Base-by-base conservation (phyloP, 2,329 filamentous ascomycete genomes). In the Tolypocladium amazonense region DNA sequence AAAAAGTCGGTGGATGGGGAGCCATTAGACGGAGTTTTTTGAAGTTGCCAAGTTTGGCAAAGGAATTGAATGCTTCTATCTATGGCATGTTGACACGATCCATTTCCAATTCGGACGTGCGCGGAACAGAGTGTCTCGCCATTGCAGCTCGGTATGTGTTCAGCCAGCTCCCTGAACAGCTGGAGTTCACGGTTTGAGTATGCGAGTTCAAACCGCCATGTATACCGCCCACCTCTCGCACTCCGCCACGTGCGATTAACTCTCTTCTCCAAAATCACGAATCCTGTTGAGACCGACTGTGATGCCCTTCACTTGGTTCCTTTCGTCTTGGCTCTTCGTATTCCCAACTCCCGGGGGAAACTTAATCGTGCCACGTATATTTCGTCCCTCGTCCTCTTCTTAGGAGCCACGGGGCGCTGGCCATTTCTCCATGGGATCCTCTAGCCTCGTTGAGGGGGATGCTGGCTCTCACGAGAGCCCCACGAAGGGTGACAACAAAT, bases 1-100 rank as follows among this genome's bases (percentile, higher is more conserved):
- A 41, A 54, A 45, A 23, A 54, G 33, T 55, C 39, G 47, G 57
- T 7, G 45, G 47, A 50, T 6, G 56, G n/a, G 56, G n/a, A 53
- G 58, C 41, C 52, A 43, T 58, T 64, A 64, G 62, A 62, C 56
- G 55, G 58, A 56, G 55, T 57, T 55, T 1, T 37, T 59, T 59
- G 62, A 59, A 62, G 50, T 41, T 58, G 53, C 37, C 27, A 33
- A 52, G 6, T 33, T 52, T 45, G 56, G 56, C 37, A 60, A 56
- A 57, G 38, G 30, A 54, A 61, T 56, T 58, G 58, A 59, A 23
- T 54, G 37, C 50, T 53, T 53, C 50, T 52, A 14, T 50, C 47
- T 52, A 18, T 52, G 47, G 47, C 47, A n/a, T 52, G 18, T 33
- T 30, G 4, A 20, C 47, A 33, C 3, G 25, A 15, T 50, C 12